phyloP scores from a whole-genome alignment of 176 grass and related monocot species.

The Oryza brachyantha region DNA sequence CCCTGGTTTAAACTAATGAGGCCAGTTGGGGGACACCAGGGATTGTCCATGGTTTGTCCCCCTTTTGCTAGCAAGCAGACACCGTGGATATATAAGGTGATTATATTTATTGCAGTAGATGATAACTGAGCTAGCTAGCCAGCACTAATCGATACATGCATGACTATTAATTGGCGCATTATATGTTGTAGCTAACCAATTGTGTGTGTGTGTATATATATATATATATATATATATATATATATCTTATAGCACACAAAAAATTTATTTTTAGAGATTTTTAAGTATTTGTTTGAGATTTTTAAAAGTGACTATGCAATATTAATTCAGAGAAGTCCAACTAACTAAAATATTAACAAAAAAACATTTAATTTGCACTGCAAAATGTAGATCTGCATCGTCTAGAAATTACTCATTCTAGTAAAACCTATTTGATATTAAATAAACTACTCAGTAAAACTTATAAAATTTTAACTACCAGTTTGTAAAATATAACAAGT shows the following conservation, averaged over 20 bases:
- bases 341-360: not conserved
- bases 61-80: slow-evolving; percentile 32
- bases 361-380: not conserved
- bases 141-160: not conserved
- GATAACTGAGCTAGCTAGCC: not conserved
- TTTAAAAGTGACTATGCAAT: not conserved
- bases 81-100: not conserved
- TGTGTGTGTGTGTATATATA: too few relatives aligned
- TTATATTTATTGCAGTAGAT: not conserved
- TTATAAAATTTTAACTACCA: too few relatives aligned
- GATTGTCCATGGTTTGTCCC: slow-evolving; percentile 46
- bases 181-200: not conserved
- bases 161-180: not conserved
- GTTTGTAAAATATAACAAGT: too few relatives aligned
- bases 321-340: not conserved
- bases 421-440: too few relatives aligned
- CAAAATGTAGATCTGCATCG: not conserved
- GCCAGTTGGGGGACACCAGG: slow-evolving; percentile 57
- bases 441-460: too few relatives aligned
- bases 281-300: too few relatives aligned
- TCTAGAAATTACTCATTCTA: too few relatives aligned
- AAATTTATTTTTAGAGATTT: too few relatives aligned
- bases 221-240: too few relatives aligned
- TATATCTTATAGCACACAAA: too few relatives aligned
- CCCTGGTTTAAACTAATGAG: slow-evolving; percentile 14